These are phyloP conservation scores for Fragilaria crotonensis DNA, from an alignment of 108 stramenopile genomes.

Conservation along the genomic window DNA sequence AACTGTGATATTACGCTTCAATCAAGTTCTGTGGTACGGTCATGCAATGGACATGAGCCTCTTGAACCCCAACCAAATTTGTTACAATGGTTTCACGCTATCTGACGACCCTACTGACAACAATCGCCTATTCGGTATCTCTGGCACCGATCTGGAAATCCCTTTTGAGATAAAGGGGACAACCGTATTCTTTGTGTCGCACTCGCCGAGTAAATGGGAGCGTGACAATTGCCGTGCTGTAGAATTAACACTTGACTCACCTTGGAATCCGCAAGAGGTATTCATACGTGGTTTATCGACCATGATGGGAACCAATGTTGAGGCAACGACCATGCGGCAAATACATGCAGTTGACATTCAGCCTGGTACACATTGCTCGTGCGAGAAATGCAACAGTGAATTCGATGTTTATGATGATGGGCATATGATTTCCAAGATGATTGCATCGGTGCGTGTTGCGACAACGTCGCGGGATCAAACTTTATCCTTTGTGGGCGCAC, in stretches of 20 bases:
- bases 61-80: slow-evolving; percentile 32
- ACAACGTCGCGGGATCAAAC: background rate
- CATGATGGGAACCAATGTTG: background rate
- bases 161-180: background rate
- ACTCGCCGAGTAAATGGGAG: background rate
- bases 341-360: too few species aligned
- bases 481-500: background rate
- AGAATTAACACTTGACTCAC: background rate
- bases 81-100: slow-evolving; percentile 13
- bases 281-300: background rate
- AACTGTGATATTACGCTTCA: slow-evolving; percentile 26
- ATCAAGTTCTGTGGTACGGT: slow-evolving; percentile 19
- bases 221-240: background rate
- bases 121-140: background rate
- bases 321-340: background rate
- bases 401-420: too few species aligned
- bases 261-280: too few species aligned
- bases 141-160: background rate
- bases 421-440: too few species aligned
- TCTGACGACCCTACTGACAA: background rate
- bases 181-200: background rate
- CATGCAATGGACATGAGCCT: slow-evolving; percentile 10
- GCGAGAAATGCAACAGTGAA: too few species aligned
- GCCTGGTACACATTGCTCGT: too few species aligned
- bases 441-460: too few species aligned